Evolutionary conservation across 176 grass and related monocot genomes (phyloP), one percentile per base, ranked within the genome.

Genomic region (Triticum dicoccoides): DNA sequence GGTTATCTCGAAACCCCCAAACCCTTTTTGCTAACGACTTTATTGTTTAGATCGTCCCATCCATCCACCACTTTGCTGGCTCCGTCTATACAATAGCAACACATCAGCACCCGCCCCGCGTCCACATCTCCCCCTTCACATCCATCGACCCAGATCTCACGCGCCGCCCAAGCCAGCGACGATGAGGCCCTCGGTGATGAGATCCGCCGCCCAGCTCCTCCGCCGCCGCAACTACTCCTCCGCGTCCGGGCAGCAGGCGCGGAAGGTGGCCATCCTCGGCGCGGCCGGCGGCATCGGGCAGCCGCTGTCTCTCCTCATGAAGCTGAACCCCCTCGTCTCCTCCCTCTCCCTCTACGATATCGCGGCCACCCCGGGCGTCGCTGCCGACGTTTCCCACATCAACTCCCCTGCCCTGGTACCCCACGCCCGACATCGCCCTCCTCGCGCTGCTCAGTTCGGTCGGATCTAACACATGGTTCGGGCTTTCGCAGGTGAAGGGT

Each of bases 311-410:
- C 83, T 86, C 79, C 83, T 90, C 83, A 86, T 90, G 88, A 90
- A 90, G 83, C 88, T 90, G 14, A 91, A 91, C 78, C 90, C 86
- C 56, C 86, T 88, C 72, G 73, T 91, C 56, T 88, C 90, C 83
- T 82, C 39, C 83, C 90, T 88, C 20, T 80, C 86, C 20, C 86
- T 91, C 83, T 88, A 91, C 73, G 90, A 91, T 79, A 91, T 91
- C 64, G 88, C 88, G 9, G 88, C 34, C 72, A 90, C 88, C 61
- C 88, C 88, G 51, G 83, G 86, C 32, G 86, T 91, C 71, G 90
- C 90, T 65, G 83, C 86, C 42, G 90, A 91, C n/a, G 83, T 88
- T 25, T 86, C 86, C 73, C 90, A 91, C 64, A 83, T 91, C 86
- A 91, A 88, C 79, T 66, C 83, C 63, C 83, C 72, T 11, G 79